Evolutionary conservation across 2,329 filamentous ascomycete species (phyloP).

Genomic region (Colletotrichum euphorbiae): DNA sequence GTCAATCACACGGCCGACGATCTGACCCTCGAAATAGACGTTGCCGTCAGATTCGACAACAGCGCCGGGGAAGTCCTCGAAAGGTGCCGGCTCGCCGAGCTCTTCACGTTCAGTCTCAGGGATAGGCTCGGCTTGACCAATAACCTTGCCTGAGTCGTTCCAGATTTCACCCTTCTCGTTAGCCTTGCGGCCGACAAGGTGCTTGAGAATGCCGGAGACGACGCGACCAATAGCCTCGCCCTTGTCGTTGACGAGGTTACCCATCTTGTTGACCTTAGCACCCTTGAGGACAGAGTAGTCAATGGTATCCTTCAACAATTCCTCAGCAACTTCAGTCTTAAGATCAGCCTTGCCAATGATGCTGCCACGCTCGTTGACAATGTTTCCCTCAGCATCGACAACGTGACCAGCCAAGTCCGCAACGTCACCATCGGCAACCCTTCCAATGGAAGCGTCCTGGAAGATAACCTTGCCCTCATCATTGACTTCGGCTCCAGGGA

Average conservation of each 20-base stretch:
- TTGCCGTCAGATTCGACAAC: conserved; percentile 65
- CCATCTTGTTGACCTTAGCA: conserved; percentile 69
- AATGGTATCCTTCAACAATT: conserved; percentile 44
- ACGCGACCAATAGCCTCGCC: conserved; percentile 71
- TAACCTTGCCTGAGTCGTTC: conserved; percentile 75
- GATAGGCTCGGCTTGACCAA: conserved; percentile 75
- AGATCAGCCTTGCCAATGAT: conserved; percentile 50
- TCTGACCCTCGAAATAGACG: conserved; percentile 62
- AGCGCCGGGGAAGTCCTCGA: conserved; percentile 69
- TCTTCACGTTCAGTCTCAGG: conserved; percentile 66
- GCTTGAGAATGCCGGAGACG: conserved; percentile 71
- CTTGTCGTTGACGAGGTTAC: conserved; percentile 66
- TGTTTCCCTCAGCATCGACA: conserved; percentile 51
- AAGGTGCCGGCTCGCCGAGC: conserved; percentile 60
- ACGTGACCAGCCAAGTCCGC: conserved; percentile 50
- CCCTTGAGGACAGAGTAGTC: conserved; percentile 64
- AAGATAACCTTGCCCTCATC: conserved; percentile 53
- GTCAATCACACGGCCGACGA: conserved; percentile 71
- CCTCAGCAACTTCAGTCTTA: conserved; percentile 47
- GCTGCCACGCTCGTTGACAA: conserved; percentile 51
- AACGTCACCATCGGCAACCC: conserved; percentile 53
- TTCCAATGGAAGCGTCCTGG: conserved; percentile 51
- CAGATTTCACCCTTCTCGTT: conserved; percentile 78
- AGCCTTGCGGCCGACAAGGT: conserved; percentile 72
- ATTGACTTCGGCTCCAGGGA: conserved; percentile 50